A percentile compares a stretch with the other conserved stretches of the same genome.
Conservation (phyloP, 805 yeast species). For the Kuraishia molischiana region DNA sequence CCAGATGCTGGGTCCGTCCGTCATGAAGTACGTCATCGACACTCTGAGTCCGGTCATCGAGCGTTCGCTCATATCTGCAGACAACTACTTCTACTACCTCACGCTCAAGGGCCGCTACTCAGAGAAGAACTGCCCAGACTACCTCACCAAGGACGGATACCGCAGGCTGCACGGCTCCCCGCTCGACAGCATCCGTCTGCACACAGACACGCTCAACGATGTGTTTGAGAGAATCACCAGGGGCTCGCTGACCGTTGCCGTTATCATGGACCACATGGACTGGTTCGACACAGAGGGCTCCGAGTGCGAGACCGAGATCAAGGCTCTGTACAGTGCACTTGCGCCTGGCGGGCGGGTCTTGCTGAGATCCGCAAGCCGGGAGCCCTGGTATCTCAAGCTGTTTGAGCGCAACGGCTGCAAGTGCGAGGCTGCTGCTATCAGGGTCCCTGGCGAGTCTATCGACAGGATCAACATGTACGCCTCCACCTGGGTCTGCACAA, state of each 20-base stretch:
- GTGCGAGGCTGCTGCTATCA: constrained; percentile 61
- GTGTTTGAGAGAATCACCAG: constrained; percentile 58
- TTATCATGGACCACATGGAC: constrained; percentile 89
- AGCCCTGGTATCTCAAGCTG: constrained; percentile 70
- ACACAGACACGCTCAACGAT: constrained; percentile 71
- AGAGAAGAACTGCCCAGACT: constrained; percentile 63
- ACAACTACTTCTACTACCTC: constrained; percentile 73
- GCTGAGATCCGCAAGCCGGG: constrained; percentile 62
- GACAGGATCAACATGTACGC: constrained; percentile 86
- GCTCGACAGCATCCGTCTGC: constrained; percentile 61
- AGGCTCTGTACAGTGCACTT: constrained; percentile 52
- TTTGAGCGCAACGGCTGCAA: constrained; percentile 61
- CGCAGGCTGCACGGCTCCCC: constrained; percentile 40
- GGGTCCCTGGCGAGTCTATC: constrained; percentile 54
- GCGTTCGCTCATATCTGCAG: constrained; percentile 52
- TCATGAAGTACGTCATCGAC: constrained; percentile 61
- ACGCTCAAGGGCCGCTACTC: constrained; percentile 53
- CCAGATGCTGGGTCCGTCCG: constrained; percentile 64
- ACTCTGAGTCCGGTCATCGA: constrained; percentile 69
- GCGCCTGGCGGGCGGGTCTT: constrained; percentile 64
- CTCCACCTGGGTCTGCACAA: constrained; percentile 78
- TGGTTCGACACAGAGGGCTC: constrained; percentile 66
- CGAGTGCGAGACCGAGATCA: constrained; percentile 59
- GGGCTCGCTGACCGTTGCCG: constrained; percentile 61
- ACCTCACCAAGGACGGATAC: constrained; percentile 53